Percentiles rank a stretch among this genome's conserved stretches.
phyloP scores from a whole-genome alignment of 1,284 basidiomycete species.

The Austropuccinia psidii region DNA sequence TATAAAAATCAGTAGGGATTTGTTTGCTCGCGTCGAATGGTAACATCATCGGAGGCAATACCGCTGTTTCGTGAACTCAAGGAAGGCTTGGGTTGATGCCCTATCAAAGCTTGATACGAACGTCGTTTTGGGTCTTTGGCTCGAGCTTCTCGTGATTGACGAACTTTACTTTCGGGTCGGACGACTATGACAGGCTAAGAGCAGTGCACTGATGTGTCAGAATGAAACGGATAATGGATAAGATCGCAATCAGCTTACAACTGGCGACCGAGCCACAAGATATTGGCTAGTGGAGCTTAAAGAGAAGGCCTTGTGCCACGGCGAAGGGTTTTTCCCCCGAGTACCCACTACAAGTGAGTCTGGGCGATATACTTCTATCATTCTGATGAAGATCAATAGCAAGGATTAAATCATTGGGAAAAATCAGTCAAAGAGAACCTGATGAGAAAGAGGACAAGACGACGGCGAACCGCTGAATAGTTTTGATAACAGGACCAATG shows the following conservation, averaged over 20 bases:
- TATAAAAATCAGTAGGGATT: slow-evolving; percentile 15
- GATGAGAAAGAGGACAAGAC: neutral
- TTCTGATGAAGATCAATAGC: neutral
- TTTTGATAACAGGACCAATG: slow-evolving; percentile 36
- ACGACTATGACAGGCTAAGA: slow-evolving; percentile 37
- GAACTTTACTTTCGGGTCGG: slow-evolving; percentile 28
- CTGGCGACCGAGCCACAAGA: slow-evolving; percentile 32
- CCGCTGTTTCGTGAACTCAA: neutral
- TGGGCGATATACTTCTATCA: slow-evolving; percentile 33
- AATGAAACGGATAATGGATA: neutral
- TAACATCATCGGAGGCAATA: neutral
- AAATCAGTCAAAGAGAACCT: neutral
- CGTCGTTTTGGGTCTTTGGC: slow-evolving; percentile 33
- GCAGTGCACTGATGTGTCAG: neutral
- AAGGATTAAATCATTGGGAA: neutral
- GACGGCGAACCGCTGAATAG: slow-evolving; percentile 26
- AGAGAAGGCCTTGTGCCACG: slow-evolving; percentile 36
- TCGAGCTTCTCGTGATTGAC: slow-evolving; percentile 24
- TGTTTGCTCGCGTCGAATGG: slow-evolving; percentile 19
- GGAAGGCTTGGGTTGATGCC: neutral
- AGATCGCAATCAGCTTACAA: neutral
- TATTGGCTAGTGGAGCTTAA: slow-evolving; percentile 36
- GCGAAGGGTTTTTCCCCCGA: slow-evolving; percentile 17
- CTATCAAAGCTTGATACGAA: slow-evolving; percentile 33
- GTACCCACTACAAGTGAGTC: slow-evolving; percentile 34